Base-by-base conservation (phyloP, 2,329 filamentous ascomycete species). In the Calonectria leucothoes region DNA sequence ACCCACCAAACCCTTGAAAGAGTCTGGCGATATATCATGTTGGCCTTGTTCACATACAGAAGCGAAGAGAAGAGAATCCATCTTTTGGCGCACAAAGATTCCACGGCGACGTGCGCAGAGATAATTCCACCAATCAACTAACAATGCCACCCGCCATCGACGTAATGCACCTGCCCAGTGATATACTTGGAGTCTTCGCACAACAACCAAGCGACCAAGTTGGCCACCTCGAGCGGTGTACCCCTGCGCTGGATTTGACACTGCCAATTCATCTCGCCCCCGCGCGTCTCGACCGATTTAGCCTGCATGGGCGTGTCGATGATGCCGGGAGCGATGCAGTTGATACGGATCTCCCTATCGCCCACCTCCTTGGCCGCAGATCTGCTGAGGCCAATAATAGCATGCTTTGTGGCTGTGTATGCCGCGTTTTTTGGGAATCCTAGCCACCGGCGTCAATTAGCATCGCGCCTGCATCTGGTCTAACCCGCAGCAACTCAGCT, bases 121-220 rank as follows among this genome's bases (percentile, higher is more conserved):
- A n/a, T n/a, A n/a, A n/a, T n/a, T n/a, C 20, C 7, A 12, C n/a
- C 42, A 45, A 45, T 45, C 42, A 45, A 45, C 23, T 12, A 39
- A 17, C 55, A 61, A 61, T 61, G 55, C 55, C 55, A 61, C 25
- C 55, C 55, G 10, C 55, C 55, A 61, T 61, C 55, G 12, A 61
- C 11, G 23, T 39, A 61, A 42, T 61, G 55, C 35, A 61, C 55
- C 33, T 61, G 55, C 17, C 55, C 55, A 25, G 55, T 61, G n/a
- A 39, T 61, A 25, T 61, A 61, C 55, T 42, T 61, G 15, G 55
- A 27, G 55, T 61, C 55, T 4, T 61, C 55, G 15, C 55, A 61
- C 1, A 61, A 23, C 14, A 61, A 4, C 33, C 55, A 61, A 10
- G 55, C 55, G 17, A 61, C 6, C 35, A 39, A 17, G 11, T 61